A percentile compares a stretch with the other conserved stretches of the same genome.
Evolutionary conservation across 805 yeast species (phyloP).

Genomic region (Wickerhamomyces kurtzmanii): DNA sequence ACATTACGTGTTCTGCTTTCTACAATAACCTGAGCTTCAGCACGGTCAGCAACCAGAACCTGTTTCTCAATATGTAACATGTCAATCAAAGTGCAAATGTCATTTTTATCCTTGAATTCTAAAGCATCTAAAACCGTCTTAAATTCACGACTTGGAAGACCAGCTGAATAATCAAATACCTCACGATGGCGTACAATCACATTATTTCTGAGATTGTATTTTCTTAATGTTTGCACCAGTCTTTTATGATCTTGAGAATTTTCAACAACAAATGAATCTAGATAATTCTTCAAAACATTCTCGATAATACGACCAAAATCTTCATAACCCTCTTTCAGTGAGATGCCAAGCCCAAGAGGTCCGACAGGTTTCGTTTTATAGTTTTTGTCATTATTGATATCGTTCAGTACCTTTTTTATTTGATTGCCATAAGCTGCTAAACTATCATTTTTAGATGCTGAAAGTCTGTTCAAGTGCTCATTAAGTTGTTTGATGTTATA

Average conservation of each 20-base stretch:
- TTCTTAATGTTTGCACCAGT: slow-evolving; percentile 24
- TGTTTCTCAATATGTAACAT: slow-evolving; percentile 46
- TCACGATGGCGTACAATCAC: slow-evolving; percentile 48
- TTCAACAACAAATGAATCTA: slow-evolving; percentile 61
- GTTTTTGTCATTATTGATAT: background rate
- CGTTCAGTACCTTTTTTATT: background rate
- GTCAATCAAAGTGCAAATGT: slow-evolving; percentile 59
- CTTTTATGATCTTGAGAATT: slow-evolving; percentile 46
- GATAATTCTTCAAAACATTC: slow-evolving; percentile 32
- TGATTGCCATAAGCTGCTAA: too few species aligned
- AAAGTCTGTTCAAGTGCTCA: too few species aligned
- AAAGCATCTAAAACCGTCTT: slow-evolving; percentile 53
- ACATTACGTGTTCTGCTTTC: slow-evolving; percentile 28
- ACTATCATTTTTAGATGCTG: too few species aligned
- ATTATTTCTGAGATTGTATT: slow-evolving; percentile 22
- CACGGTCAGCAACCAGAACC: slow-evolving; percentile 40
- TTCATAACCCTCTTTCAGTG: slow-evolving; percentile 41
- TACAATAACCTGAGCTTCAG: slow-evolving; percentile 38
- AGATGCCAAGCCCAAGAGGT: slow-evolving; percentile 61
- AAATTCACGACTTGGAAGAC: slow-evolving; percentile 30
- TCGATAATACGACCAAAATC: slow-evolving; percentile 59
- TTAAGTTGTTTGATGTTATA: too few species aligned
- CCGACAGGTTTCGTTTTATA: slow-evolving; percentile 47
- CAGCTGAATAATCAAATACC: slow-evolving; percentile 38
- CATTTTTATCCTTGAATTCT: slow-evolving; percentile 40